Evolutionary conservation across 177 flowering plant genomes (phyloP), one percentile per base, ranked within the genome.

Genomic region (Vitis hybrid): DNA sequence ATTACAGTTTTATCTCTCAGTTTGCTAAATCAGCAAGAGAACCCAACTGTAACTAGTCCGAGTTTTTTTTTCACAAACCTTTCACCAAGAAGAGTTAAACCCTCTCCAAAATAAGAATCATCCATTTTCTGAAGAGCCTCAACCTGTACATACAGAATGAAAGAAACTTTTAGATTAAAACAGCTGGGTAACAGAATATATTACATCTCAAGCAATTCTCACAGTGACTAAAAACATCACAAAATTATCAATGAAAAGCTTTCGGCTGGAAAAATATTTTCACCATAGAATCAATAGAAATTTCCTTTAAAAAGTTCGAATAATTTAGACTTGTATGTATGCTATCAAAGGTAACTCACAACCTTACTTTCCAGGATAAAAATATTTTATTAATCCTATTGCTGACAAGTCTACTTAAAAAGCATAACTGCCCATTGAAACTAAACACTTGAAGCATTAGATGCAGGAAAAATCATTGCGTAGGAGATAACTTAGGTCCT

Each of bases 11-110:
- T 20, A 16, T 5, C 51, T 5, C 51, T 62, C 9, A 4, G 4
- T 12, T 39, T 15, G 9, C 16, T 63, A 33, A 64, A 59, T 12
- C 8, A 51, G 50, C 50, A 31, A 53, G 33, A 58, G 60, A 72
- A 15, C 29, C 52, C 49, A 55, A 76, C 45, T 39, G 45, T 4
- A 39, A 68, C 29, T 60, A 49, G 45, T 53, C 16, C 48, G 31
- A 62, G 3, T 2, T 51, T 56, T 56, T 55, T 60, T 45, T 2
- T 66, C n/a, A 70, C 84, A 20, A 45, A 94, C 98, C 93, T 92
- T 73, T 86, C 87, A 49, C 84, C 86, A 68, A 92, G 78, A 76
- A 94, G 92, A 66, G 99, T 89, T 76, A 95, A 85, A 64, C 99
- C 99, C 75, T 95, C 99, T 62, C 99, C 99, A 85, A 95, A 95